phyloP scores from a whole-genome alignment of 2,329 filamentous ascomycete species.

The Arthroderma sp. region DNA sequence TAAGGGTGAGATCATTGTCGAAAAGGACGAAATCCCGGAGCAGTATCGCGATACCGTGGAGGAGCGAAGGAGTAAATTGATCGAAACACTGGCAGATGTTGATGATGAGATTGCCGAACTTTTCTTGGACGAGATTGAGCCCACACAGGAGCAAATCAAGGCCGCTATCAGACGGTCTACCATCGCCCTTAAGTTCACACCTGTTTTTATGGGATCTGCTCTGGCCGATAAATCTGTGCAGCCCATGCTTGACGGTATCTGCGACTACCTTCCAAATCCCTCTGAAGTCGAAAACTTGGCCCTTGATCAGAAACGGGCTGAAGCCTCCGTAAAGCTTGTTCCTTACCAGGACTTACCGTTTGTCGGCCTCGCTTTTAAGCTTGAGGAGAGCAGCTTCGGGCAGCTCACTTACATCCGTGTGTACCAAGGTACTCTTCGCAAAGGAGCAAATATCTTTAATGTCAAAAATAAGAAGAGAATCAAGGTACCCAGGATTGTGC shows the following conservation, averaged over 20 bases:
- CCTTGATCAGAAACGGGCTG: constrained; percentile 65
- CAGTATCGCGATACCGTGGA: constrained; percentile 61
- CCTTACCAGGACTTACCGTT: constrained; percentile 69
- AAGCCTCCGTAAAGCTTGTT: constrained; percentile 72
- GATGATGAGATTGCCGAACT: constrained; percentile 96
- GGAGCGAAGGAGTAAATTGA: constrained; percentile 71
- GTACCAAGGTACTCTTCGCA: constrained; percentile 83
- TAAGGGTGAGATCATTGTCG: constrained; percentile 62
- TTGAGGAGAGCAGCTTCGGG: constrained; percentile 97
- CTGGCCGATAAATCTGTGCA: constrained; percentile 90
- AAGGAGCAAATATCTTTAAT: constrained; percentile 85
- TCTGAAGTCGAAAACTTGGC: constrained; percentile 79
- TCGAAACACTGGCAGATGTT: constrained; percentile 92
- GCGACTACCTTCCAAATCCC: constrained; percentile 90
- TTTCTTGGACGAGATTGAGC: constrained; percentile 75
- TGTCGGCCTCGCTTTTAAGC: constrained; percentile 92
- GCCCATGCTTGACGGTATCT: constrained; percentile 91
- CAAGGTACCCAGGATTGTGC: constrained; percentile 90
- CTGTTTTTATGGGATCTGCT: constrained; percentile 92
- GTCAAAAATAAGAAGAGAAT: constrained; percentile 90
- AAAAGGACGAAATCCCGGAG: constrained; percentile 70
- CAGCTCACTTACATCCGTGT: constrained; percentile 97
- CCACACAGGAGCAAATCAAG: constrained; percentile 72
- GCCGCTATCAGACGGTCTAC: constrained; percentile 83
- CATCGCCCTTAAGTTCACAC: constrained; percentile 78